These are phyloP conservation scores for Ceratocystis albifundus DNA, from an alignment of 2,329 filamentous ascomycete genomes.

Conservation along the genomic window DNA sequence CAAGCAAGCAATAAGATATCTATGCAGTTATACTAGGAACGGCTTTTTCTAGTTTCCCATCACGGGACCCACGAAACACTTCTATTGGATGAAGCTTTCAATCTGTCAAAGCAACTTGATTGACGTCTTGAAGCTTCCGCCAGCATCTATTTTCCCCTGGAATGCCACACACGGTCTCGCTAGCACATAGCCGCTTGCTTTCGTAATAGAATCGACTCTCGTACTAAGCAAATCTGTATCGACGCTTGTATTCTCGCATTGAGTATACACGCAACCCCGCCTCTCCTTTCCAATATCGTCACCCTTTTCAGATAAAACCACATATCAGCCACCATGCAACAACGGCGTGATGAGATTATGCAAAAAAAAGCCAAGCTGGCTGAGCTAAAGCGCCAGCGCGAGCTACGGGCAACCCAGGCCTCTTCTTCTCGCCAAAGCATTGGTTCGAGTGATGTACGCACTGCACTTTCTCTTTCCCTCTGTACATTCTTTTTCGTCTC, in stretches of 20 bases:
- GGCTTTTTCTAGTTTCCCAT: neutral
- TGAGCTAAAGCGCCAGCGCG: slow-evolving; percentile 86
- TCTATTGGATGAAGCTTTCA: neutral
- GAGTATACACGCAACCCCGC: neutral
- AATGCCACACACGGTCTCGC: neutral
- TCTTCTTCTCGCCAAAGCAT: slow-evolving; percentile 56
- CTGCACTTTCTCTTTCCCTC: slow-evolving; percentile 27
- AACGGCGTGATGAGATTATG: slow-evolving; percentile 88
- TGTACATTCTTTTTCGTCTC: neutral
- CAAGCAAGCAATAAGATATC: no score
- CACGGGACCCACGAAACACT: neutral
- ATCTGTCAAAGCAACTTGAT: neutral
- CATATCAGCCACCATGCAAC: slow-evolving; percentile 36
- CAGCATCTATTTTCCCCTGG: neutral
- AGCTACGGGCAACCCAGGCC: slow-evolving; percentile 67
- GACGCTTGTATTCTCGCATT: neutral
- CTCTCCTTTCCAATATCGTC: neutral
- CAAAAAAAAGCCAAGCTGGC: slow-evolving; percentile 95
- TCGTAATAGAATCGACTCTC: neutral
- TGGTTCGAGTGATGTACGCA: slow-evolving; percentile 56
- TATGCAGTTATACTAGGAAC: no score
- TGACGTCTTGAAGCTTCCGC: neutral
- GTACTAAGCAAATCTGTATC: no score
- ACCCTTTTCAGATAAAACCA: neutral
- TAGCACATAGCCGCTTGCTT: neutral